These are phyloP conservation scores for Ascocoryne sarcoides DNA, from an alignment of 2,329 filamentous ascomycete species.

Conservation along the genomic window DNA sequence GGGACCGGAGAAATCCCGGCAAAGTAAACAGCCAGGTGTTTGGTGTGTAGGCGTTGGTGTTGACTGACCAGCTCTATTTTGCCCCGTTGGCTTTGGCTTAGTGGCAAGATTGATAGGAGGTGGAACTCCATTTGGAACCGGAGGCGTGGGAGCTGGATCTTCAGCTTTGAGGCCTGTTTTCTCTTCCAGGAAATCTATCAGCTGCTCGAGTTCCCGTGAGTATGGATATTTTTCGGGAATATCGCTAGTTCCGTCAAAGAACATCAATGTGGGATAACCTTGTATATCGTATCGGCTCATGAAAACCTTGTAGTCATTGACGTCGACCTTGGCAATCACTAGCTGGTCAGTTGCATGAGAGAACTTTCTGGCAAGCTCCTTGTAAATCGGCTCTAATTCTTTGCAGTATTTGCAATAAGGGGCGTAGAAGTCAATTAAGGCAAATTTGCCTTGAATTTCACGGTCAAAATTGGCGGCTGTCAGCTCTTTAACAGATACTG, in stretches of 20 bases:
- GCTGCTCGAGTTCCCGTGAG: slow-evolving; percentile 11
- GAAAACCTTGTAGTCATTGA: slow-evolving; percentile 70
- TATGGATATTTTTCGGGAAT: slow-evolving; percentile 17
- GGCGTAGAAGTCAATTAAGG: slow-evolving; percentile 96
- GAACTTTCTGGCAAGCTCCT: slow-evolving; percentile 74
- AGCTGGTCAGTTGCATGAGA: slow-evolving; percentile 60
- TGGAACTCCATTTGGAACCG: slow-evolving; percentile 16
- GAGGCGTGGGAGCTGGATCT: slow-evolving; percentile 11
- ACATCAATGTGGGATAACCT: slow-evolving; percentile 93
- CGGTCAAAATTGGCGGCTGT: slow-evolving; percentile 82
- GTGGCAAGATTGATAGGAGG: slow-evolving; percentile 25
- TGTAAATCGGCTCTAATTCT: slow-evolving; percentile 78
- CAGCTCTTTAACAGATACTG: slow-evolving; percentile 62
- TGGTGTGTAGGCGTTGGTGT: slow-evolving; percentile 2
- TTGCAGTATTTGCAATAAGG: slow-evolving; percentile 98
- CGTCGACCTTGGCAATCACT: slow-evolving; percentile 87
- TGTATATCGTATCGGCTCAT: slow-evolving; percentile 65
- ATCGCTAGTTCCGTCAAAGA: slow-evolving; percentile 46
- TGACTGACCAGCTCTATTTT: background rate
- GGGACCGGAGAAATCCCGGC: slow-evolving; percentile 78
- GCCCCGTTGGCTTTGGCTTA: slow-evolving; percentile 17
- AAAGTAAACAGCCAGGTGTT: slow-evolving; percentile 59
- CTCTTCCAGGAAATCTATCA: slow-evolving; percentile 21
- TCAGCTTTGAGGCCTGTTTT: slow-evolving; percentile 17
- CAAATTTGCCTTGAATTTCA: slow-evolving; percentile 81